Conservation (phyloP, 2,329 filamentous ascomycete species). For the Apiospora saccharicola region DNA sequence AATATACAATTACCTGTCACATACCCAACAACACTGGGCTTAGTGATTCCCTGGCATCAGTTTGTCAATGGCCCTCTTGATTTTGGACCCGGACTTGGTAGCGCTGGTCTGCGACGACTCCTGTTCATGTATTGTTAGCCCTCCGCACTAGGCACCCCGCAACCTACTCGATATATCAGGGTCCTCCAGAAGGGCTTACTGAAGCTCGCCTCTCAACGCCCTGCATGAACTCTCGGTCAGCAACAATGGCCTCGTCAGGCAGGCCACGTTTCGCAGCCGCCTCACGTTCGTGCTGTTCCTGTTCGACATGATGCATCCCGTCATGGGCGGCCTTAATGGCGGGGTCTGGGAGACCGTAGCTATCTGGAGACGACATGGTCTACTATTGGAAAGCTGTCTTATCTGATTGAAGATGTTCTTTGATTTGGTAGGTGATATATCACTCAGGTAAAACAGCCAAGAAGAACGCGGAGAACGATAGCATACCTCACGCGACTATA, state of each 20-base stretch:
- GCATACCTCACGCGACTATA: slow-evolving; percentile 10
- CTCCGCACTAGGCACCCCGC: neutral
- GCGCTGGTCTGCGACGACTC: slow-evolving; percentile 21
- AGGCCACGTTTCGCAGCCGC: slow-evolving; percentile 11
- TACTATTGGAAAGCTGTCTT: neutral
- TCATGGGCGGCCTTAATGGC: slow-evolving; percentile 23
- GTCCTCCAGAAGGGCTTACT: neutral
- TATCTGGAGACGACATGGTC: slow-evolving; percentile 11
- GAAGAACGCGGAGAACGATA: neutral
- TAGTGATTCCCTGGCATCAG: slow-evolving; percentile 7
- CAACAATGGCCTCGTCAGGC: slow-evolving; percentile 17
- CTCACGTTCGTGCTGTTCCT: slow-evolving; percentile 20
- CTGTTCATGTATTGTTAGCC: neutral
- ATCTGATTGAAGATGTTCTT: neutral
- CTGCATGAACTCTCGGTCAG: slow-evolving; percentile 22
- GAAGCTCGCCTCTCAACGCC: slow-evolving; percentile 21
- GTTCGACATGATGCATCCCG: slow-evolving; percentile 21
- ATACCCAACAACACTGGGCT: neutral
- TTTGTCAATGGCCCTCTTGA: slow-evolving; percentile 21
- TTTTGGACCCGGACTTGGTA: slow-evolving; percentile 21
- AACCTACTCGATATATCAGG: neutral
- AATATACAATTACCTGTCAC: neutral
- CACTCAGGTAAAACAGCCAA: neutral
- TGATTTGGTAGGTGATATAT: neutral
- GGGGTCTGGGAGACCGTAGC: slow-evolving; percentile 18